Conservation (phyloP, 208 protist genomes). For the Crithidia fasciculata region DNA sequence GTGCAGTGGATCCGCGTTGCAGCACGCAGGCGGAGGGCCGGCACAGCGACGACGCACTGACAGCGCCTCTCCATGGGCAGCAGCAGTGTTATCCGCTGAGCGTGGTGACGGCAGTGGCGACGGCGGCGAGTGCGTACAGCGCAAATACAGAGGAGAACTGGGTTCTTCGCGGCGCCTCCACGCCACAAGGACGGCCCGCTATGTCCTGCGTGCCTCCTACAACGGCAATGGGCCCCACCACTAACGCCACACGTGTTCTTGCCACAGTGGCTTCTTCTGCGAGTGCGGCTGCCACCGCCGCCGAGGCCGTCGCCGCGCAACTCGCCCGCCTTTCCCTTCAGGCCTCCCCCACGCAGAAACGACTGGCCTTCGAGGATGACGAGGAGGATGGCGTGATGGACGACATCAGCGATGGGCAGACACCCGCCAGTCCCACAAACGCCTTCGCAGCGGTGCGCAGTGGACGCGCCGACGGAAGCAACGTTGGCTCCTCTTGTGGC, state of each 20-base stretch:
- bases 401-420: background rate
- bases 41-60: no score
- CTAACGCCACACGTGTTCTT: background rate
- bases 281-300: background rate
- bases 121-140: no score
- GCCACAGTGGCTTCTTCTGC: background rate
- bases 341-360: constrained; percentile 73
- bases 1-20: no score
- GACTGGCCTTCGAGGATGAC: constrained; percentile 61
- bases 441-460: no score
- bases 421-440: no score
- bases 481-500: background rate
- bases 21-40: no score
- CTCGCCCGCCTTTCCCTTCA: constrained; percentile 41
- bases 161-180: background rate
- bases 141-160: background rate
- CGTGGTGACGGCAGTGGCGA: no score
- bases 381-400: constrained; percentile 28
- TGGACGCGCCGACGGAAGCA: background rate
- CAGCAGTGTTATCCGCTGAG: no score
- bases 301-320: constrained; percentile 25
- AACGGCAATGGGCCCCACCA: no score
- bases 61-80: background rate
- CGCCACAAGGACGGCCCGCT: constrained; percentile 8
- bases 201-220: no score